A percentile compares a stretch with the other conserved stretches of the same genome.
phyloP scores from a whole-genome alignment of 257 asterid species.

The Solanum lycopersicoides region DNA sequence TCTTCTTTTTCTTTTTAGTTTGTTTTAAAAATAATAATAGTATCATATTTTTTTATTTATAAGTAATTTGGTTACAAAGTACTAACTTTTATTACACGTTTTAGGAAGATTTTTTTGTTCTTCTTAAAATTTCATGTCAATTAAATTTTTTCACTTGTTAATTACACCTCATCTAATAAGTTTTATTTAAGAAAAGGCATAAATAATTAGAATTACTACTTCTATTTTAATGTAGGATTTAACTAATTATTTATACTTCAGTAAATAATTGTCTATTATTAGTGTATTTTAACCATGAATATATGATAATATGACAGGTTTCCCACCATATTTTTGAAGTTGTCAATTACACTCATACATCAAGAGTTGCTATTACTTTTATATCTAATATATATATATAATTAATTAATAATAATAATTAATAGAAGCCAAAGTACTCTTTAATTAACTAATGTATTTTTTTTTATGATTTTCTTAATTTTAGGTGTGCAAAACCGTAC shows the following conservation, averaged over 20 bases:
- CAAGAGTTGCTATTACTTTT: background rate
- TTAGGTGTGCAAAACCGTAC: constrained; percentile 6
- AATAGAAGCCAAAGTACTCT: background rate
- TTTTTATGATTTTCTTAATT: background rate
- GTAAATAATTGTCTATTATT: background rate
- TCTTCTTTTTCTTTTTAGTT: background rate
- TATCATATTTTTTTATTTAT: no score
- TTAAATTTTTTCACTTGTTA: background rate
- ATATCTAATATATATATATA: background rate
- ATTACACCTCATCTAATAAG: background rate
- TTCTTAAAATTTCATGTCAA: background rate
- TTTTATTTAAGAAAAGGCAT: background rate
- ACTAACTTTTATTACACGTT: background rate
- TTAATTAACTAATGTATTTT: background rate
- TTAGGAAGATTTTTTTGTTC: background rate
- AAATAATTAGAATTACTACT: no score
- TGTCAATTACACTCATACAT: background rate
- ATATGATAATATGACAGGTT: background rate
- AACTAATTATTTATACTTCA: background rate
- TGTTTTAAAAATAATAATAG: no score
- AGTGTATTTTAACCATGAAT: background rate
- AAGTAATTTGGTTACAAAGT: no score
- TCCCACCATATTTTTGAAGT: background rate
- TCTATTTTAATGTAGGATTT: background rate
- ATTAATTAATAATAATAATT: no score